Base-by-base conservation (phyloP, 352 stramenopile species). In the Phytopythium sindhum region DNA sequence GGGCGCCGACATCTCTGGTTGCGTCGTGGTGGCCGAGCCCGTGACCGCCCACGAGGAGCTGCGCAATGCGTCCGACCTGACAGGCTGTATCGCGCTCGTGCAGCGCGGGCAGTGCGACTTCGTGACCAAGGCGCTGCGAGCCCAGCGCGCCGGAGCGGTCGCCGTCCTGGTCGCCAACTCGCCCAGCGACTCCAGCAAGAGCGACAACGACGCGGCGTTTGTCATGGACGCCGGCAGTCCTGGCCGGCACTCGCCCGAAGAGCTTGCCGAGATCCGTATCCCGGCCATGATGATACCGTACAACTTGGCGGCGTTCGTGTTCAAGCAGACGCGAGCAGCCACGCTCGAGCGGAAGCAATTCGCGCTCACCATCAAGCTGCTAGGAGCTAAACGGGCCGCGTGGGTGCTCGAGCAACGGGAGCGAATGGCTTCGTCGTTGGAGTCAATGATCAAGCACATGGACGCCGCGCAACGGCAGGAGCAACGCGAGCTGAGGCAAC, bases 71-170 rank as follows among this genome's bases (percentile, higher is more conserved):
- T 57, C 57, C 8, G 63, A 80, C 9, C 63, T 81, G 7, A 53
- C 15, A 4, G 84, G 72, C n/a, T 87, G 88, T 60, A 80, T 93
- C 59, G 77, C 80, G 19, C 63, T 92, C 19, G 70, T 92, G 15
- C 73, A 92, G 53, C 79, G 86, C 1, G 86, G 86, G 11, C 60
- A 70, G 31, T 95, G 84, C 66, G 80, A 93, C 71, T 95, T 93
- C 66, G 69, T 92, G n/a, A 81, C 77, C 33, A 95, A 95, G 63
- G 78, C 80, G 44, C 48, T 84, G 21, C 75, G 89, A 55, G 84
- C 78, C 0, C 86, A 95, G 55, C 74, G 73, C 19, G 86, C 86
- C 10, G 84, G 86, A 11, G 84, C 82, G 26, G 44, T 93, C 44
- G 84, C 81, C 0, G 77, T 91, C 44, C 48, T 95, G 23, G 77